These are phyloP conservation scores for Serendipita sp. DNA, from an alignment of 768 basidiomycete genomes.

Conservation along the genomic window DNA sequence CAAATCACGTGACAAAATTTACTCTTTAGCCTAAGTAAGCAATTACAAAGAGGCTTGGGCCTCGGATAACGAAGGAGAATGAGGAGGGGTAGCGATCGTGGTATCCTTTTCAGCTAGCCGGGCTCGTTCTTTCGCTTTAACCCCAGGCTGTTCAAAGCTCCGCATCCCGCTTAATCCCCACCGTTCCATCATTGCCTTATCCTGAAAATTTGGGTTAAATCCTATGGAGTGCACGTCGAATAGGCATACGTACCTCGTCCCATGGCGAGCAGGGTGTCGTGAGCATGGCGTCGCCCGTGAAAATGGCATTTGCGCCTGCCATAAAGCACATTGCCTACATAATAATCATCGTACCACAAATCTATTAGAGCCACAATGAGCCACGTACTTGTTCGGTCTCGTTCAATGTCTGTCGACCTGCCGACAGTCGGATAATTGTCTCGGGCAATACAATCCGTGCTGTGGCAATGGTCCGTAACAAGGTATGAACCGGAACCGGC, in stretches of 20 bases:
- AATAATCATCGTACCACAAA: background rate
- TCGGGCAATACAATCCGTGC: constrained; percentile 80
- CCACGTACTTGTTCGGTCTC: constrained; percentile 60
- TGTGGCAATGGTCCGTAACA: constrained; percentile 89
- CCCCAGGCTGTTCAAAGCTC: constrained; percentile 59
- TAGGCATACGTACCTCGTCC: constrained; percentile 51
- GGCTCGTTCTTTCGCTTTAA: constrained; percentile 11
- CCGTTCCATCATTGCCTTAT: constrained; percentile 82
- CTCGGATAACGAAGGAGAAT: background rate
- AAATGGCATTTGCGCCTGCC: constrained; percentile 96
- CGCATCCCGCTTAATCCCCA: constrained; percentile 89
- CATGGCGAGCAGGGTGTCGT: constrained; percentile 94
- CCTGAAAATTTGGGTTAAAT: constrained; percentile 25
- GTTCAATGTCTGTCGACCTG: constrained; percentile 73
- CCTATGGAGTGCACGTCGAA: background rate
- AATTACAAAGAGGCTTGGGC: background rate
- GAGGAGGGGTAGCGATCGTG: no score
- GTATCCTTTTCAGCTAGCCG: background rate
- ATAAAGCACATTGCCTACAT: constrained; percentile 79
- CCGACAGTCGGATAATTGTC: constrained; percentile 90
- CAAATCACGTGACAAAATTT: background rate
- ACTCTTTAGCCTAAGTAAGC: no score
- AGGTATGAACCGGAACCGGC: constrained; percentile 67
- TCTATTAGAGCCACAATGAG: background rate
- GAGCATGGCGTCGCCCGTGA: constrained; percentile 96